Percentiles rank a stretch among this genome's conserved stretches.
Conservation (phyloP, 106 monocot genomes). For the Agapanthus africanus region DNA sequence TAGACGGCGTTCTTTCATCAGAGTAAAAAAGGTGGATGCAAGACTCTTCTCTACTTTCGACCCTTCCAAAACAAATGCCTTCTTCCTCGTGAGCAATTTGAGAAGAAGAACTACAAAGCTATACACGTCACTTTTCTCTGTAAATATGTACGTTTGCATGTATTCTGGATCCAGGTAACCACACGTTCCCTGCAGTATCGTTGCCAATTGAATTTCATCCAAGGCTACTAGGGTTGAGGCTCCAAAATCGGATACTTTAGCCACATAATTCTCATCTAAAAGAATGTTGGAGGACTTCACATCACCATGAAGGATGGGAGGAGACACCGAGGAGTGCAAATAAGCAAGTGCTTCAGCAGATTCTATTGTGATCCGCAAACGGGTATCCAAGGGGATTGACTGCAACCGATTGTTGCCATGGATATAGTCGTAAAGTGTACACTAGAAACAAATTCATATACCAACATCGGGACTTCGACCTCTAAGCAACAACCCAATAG, state of each 20-base stretch:
- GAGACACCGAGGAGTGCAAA: slow-evolving; percentile 26
- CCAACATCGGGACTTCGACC: slow-evolving; percentile 35
- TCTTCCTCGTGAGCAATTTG: slow-evolving; percentile 17
- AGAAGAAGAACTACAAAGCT: slow-evolving; percentile 51
- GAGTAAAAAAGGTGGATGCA: slow-evolving; percentile 11
- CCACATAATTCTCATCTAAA: slow-evolving; percentile 15
- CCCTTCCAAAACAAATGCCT: background rate
- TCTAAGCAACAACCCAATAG: slow-evolving; percentile 51
- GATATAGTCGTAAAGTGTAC: slow-evolving; percentile 15
- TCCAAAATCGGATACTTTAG: slow-evolving; percentile 45
- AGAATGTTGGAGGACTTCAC: slow-evolving; percentile 45
- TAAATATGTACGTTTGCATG: slow-evolving; percentile 23
- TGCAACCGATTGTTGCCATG: background rate
- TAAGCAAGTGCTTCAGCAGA: slow-evolving; percentile 38
- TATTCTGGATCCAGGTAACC: slow-evolving; percentile 44
- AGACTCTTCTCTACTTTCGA: slow-evolving; percentile 11
- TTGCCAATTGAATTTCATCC: slow-evolving; percentile 34
- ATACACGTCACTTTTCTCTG: slow-evolving; percentile 54
- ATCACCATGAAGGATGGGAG: slow-evolving; percentile 45
- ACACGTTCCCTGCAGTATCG: slow-evolving; percentile 42
- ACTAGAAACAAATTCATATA: slow-evolving; percentile 46
- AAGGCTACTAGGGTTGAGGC: slow-evolving; percentile 32
- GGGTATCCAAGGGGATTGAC: slow-evolving; percentile 14
- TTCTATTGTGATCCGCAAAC: slow-evolving; percentile 29
- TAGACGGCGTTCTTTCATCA: slow-evolving; percentile 11